phyloP scores from a whole-genome alignment of 768 basidiomycete genomes.

The Pleurotus salmoneostramineus region DNA sequence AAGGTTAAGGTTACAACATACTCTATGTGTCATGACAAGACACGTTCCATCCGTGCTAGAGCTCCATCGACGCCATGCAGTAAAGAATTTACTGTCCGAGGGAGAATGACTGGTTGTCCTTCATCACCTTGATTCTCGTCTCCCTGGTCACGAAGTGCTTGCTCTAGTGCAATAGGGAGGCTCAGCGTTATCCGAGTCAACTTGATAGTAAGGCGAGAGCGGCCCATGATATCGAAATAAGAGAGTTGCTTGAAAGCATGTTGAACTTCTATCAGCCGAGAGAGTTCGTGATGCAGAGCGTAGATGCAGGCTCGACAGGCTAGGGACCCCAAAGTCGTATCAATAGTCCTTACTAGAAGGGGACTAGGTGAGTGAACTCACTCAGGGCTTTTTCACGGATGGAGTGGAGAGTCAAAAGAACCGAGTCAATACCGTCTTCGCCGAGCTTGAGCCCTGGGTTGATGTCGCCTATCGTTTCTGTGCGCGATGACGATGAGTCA shows the following conservation, averaged over 20 bases:
- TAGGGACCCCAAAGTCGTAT: conserved; percentile 20
- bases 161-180: conserved; percentile 72
- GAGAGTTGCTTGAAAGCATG: conserved; percentile 70
- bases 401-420: conserved; percentile 64
- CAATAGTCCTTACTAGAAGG: too few relatives aligned
- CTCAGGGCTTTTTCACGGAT: conserved; percentile 76
- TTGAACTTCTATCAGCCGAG: conserved; percentile 80
- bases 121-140: conserved; percentile 11
- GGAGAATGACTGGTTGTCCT: conserved; percentile 36
- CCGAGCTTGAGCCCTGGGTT: conserved; percentile 75
- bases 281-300: conserved; percentile 66
- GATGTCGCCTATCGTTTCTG: conserved; percentile 75
- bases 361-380: conserved; percentile 25
- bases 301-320: conserved; percentile 76
- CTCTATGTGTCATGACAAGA: conserved; percentile 27
- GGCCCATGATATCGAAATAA: conserved; percentile 74
- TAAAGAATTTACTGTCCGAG: conserved; percentile 52
- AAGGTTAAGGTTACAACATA: too few relatives aligned
- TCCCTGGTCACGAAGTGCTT: conserved; percentile 52
- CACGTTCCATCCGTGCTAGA: conserved; percentile 64
- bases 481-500: not conserved
- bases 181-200: conserved; percentile 74
- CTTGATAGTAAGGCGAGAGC: conserved; percentile 72
- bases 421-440: conserved; percentile 74
- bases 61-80: conserved; percentile 60